Evolutionary conservation across 208 protist genomes (phyloP), one percentile per base, ranked within the genome.

Genomic region (Crithidia expoeki): DNA sequence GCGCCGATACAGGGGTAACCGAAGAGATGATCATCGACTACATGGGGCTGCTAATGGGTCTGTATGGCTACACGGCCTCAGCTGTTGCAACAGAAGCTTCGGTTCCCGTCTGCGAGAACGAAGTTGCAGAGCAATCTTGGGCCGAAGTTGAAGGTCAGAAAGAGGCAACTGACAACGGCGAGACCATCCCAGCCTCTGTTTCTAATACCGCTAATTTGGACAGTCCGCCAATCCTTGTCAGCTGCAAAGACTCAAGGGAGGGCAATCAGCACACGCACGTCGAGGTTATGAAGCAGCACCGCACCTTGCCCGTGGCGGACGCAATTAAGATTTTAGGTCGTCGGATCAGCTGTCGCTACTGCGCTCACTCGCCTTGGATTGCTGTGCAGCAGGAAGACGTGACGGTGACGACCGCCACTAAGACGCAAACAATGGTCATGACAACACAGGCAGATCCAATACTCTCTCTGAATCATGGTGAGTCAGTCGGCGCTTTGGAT

Each of bases 41-140:
- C 55, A 73, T 77, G 66, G 47, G 59, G 3, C 25, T 84, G 53
- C 52, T 84, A 23, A 68, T 84, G 62, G 38, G 51, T 23, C 70
- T 79, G 36, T 68, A 80, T 55, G 79, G 79, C 4, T 84, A 80
- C 60, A 55, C 46, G 0, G 58, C 32, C 10, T 10, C 12, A 27
- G 3, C 33, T 55, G 28, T 46, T 12, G 11, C 4, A 6, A 42
- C 36, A 16, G 36, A 6, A 42, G 10, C 36, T 6, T 16, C 36
- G 36, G 36, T 42, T 42, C 12, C 17, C 17, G 42, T 10, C 9
- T 46, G 19, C 2, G 34, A 44, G 25, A 12, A n/a, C 3, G 28
- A 5, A n/a, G 14, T 30, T 33, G 44, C 0, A 25, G 17, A 33
- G 38, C 33, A 38, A 55, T 23, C 10, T 19, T 23, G 53, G 27